phyloP scores from a whole-genome alignment of 2,329 filamentous ascomycete genomes.

The Coleophoma crateriformis region DNA sequence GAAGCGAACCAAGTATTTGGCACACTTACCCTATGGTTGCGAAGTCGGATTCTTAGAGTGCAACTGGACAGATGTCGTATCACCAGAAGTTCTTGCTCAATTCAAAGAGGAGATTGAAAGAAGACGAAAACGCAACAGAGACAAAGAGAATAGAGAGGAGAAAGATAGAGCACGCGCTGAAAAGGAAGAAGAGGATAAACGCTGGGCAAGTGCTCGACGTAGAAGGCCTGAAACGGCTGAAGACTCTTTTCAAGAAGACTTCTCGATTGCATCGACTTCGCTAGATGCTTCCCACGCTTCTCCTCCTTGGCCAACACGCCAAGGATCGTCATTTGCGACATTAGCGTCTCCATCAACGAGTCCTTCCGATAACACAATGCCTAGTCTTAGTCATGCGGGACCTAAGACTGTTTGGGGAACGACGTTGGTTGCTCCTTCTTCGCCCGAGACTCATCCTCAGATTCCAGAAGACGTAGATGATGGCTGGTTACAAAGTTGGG shows the following conservation, averaged over 20 bases:
- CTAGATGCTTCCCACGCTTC: slow-evolving; percentile 39
- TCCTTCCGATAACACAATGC: slow-evolving; percentile 33
- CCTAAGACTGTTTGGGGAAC: slow-evolving; percentile 93
- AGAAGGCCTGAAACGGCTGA: slow-evolving; percentile 44
- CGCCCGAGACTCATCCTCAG: slow-evolving; percentile 44
- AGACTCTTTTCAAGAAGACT: slow-evolving; percentile 57
- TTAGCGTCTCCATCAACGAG: slow-evolving; percentile 78
- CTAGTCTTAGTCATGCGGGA: slow-evolving; percentile 35
- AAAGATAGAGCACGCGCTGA: slow-evolving; percentile 64
- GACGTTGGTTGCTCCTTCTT: slow-evolving; percentile 51
- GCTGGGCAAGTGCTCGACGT: slow-evolving; percentile 53
- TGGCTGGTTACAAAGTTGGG: slow-evolving; percentile 83
- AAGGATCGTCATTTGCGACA: slow-evolving; percentile 57
- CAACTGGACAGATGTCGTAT: slow-evolving; percentile 68
- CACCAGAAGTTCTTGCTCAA: slow-evolving; percentile 51
- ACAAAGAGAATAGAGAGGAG: slow-evolving; percentile 65
- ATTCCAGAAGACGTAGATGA: slow-evolving; percentile 48
- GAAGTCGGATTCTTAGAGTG: slow-evolving; percentile 70
- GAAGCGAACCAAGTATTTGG: slow-evolving; percentile 64
- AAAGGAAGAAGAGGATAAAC: slow-evolving; percentile 61
- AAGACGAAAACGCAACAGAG: slow-evolving; percentile 56
- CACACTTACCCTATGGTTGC: slow-evolving; percentile 65
- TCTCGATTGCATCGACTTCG: slow-evolving; percentile 47
- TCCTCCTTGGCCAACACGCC: slow-evolving; percentile 48
- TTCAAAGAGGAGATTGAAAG: slow-evolving; percentile 60